phyloP scores from a whole-genome alignment of 371 early-diverging fungal genomes.

The Enterospora canceri region DNA sequence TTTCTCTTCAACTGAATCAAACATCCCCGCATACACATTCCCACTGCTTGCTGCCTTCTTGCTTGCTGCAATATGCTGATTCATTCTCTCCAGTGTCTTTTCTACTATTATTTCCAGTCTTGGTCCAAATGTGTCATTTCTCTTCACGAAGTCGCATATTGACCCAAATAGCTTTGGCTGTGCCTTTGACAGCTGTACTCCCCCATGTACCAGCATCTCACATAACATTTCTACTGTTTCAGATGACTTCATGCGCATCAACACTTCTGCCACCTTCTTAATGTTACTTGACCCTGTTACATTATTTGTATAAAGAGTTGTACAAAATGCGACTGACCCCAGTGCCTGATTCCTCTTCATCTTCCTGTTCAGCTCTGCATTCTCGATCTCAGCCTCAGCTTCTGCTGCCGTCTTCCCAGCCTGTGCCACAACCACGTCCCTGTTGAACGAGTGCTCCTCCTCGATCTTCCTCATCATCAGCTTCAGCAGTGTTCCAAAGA shows the following conservation, averaged over 20 bases:
- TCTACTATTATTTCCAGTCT: conserved; percentile 34
- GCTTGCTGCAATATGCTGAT: conserved; percentile 8
- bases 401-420: conserved; percentile 1
- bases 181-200: conserved; percentile 13
- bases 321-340: conserved; percentile 30
- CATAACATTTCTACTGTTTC: conserved; percentile 41
- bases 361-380: conserved; percentile 21
- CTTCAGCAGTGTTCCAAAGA: conserved; percentile 40
- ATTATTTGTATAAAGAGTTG: conserved; percentile 19
- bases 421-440: not conserved
- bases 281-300: conserved; percentile 24
- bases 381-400: conserved; percentile 33
- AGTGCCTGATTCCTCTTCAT: conserved; percentile 23
- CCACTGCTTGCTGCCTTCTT: not conserved
- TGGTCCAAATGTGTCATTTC: conserved; percentile 14
- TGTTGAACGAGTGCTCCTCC: conserved; percentile 20
- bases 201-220: conserved; percentile 12
- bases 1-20: not conserved
- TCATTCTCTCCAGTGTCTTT: conserved; percentile 12
- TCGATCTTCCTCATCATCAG: conserved; percentile 15
- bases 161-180: conserved; percentile 17
- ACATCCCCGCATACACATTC: conserved; percentile 16
- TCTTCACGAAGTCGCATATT: conserved; percentile 9
- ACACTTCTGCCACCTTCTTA: conserved; percentile 3
- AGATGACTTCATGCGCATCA: conserved; percentile 6